Base-by-base conservation (phyloP, 768 basidiomycete genomes). In the Kwoniella sp. region DNA sequence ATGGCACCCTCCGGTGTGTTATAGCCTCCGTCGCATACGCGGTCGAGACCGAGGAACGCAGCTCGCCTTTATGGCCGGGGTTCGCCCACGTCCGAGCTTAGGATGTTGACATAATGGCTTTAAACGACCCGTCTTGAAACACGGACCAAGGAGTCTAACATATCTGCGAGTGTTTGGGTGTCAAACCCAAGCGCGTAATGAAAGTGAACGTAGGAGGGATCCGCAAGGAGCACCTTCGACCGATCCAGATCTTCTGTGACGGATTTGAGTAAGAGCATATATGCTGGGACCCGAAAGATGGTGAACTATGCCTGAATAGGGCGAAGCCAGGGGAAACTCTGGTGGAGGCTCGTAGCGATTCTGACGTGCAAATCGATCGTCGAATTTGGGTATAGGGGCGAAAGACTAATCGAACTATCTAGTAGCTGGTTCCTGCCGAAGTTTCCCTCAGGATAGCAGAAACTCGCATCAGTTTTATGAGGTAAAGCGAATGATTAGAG, bases 301-400 rank as follows among this genome's bases (percentile, higher is more conserved):
- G 87, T 88, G 88, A 88, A 88, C 87, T 88, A 88, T 89, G 87
- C 85, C 83, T 88, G 88, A 87, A 86, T 87, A 89, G 87, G 88
- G 88, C 84, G 87, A 89, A 90, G 89, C 88, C 89, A 90, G 88
- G 88, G 89, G 88, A 90, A 90, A 90, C 89, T 88, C 88, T 90
- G 89, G 88, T 90, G 88, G 88, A 90, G 88, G 89, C 87, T 88
- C 86, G 87, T 88, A 90, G 89, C 88, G 86, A 88, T 90, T 90
- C 89, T 90, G 89, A 90, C 88, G 87, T 90, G 89, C 89, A 90
- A 90, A 90, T 90, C 88, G 87, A 89, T 90, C 87, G 88, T 90
- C 87, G 83, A 88, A 90, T 88, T 88, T 89, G 88, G 88, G 88
- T 89, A 90, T 90, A 90, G 89, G 89, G 89, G 88, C 87, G 87